Base-by-base conservation (phyloP, 441 rosid species). In the Metrosideros polymorpha region DNA sequence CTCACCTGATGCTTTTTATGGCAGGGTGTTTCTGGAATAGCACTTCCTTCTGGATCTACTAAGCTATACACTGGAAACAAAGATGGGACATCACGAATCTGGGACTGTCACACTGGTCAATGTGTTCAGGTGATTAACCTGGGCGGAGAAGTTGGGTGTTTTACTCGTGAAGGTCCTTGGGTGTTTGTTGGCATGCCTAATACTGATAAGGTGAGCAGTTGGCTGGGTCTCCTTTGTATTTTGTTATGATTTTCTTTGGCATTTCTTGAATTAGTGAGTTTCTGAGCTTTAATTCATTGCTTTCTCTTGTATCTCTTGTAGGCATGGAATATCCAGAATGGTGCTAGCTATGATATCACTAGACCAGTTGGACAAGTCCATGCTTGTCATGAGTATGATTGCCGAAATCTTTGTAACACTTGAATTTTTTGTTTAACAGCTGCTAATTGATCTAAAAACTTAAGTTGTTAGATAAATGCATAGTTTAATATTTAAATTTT, bases 91-190 rank as follows among this genome's bases (percentile, higher is more conserved):
- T 76, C 85, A 52, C 29, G 85, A 30, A 83, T 92, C 30, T 93
- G 95, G 95, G 92, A 91, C 85, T 90, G 92, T 86, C 87, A 90
- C 57, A 79, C 89, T 88, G 95, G 95, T 59, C 88, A 84, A 57
- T 87, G 93, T 86, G 84, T 87, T 27, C 84, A 88, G 6, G 85
- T 82, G 22, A 59, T 85, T 82, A 87, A 89, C 82, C 86, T 92
- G 47, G 88, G 89, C 19, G 90, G 86, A 5, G 91, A 92, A 88
- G 90, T 91, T 79, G 94, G 92, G 24, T 92, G 90, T 52, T 84
- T 92, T 82, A 89, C 90, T 15, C 87, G 89, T 42, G 93, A 92
- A 87, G 95, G 92, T 9, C 86, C 91, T 8, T 92, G 95, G 95
- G 89, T 92, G 32, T 93, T 93, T 79, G 82, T 90, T 22, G 93